Percentiles rank a stretch among this genome's conserved stretches.
Conservation (phyloP, 805 yeast species). For the Teunomyces lycoperdinae region DNA sequence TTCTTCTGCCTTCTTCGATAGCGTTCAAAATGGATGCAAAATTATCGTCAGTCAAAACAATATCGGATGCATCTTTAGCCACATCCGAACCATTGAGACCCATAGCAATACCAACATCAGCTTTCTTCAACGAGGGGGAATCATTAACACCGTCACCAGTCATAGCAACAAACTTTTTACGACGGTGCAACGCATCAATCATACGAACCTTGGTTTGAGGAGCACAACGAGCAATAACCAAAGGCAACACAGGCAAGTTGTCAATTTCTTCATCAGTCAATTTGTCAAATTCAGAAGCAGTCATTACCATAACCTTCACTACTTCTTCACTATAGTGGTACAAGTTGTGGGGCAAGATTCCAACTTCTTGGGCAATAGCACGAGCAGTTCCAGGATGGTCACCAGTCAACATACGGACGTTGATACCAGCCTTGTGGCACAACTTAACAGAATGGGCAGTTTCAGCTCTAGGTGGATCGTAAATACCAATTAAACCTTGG, state of each 20-base stretch:
- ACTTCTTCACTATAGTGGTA: slow-evolving; percentile 55
- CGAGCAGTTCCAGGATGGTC: slow-evolving; percentile 77
- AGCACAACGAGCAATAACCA: slow-evolving; percentile 40
- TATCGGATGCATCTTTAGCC: slow-evolving; percentile 81
- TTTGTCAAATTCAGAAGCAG: slow-evolving; percentile 35
- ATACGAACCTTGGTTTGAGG: slow-evolving; percentile 42
- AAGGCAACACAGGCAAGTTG: slow-evolving; percentile 35
- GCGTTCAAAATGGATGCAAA: slow-evolving; percentile 78
- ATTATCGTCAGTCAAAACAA: slow-evolving; percentile 67
- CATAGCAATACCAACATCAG: slow-evolving; percentile 85
- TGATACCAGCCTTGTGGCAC: slow-evolving; percentile 74
- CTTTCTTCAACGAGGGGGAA: slow-evolving; percentile 70
- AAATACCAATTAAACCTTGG: slow-evolving; percentile 71
- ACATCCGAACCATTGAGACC: slow-evolving; percentile 77
- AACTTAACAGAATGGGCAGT: slow-evolving; percentile 60
- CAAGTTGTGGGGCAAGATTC: slow-evolving; percentile 59
- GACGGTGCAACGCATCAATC: slow-evolving; percentile 40
- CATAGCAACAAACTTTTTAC: slow-evolving; percentile 38
- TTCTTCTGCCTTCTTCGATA: slow-evolving; percentile 76
- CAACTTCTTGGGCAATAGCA: slow-evolving; percentile 80
- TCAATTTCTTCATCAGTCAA: slow-evolving; percentile 33
- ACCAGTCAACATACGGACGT: slow-evolving; percentile 80
- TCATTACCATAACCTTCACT: slow-evolving; percentile 45
- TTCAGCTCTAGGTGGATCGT: slow-evolving; percentile 77
- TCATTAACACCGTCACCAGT: slow-evolving; percentile 75